Percentiles rank a stretch among this genome's conserved stretches.
Conservation (phyloP, 2,329 filamentous ascomycete species). For the Orbilia oligospora region DNA sequence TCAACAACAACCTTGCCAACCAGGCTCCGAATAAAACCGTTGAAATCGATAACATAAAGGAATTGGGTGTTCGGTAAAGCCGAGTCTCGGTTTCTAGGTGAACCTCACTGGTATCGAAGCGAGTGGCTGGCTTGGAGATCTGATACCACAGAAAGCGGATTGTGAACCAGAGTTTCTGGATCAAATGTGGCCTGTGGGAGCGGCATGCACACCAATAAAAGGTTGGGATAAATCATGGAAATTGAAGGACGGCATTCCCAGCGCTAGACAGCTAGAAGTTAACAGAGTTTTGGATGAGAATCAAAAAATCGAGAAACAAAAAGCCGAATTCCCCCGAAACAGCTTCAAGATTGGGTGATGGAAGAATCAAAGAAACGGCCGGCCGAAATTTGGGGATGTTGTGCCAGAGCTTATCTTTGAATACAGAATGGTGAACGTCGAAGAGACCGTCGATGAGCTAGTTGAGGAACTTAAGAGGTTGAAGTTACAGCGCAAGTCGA, state of each 20-base stretch:
- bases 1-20: background rate
- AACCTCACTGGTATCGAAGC: slow-evolving; percentile 23
- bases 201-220: background rate
- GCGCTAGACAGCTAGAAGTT: background rate
- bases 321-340: background rate
- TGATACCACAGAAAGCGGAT: slow-evolving; percentile 19
- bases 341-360: background rate
- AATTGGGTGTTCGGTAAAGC: slow-evolving; percentile 4
- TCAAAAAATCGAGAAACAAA: slow-evolving; percentile 1
- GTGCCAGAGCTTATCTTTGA: background rate
- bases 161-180: slow-evolving; percentile 23
- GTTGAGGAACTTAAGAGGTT: slow-evolving; percentile 2
- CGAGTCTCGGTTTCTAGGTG: slow-evolving; percentile 19
- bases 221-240: slow-evolving; percentile 1
- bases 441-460: background rate
- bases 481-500: slow-evolving; percentile 1
- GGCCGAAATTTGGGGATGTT: background rate
- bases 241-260: background rate
- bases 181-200: slow-evolving; percentile 4
- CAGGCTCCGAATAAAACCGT: background rate
- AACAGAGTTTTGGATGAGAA: background rate
- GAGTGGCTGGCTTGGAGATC: background rate
- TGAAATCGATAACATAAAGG: background rate
- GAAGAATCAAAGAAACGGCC: background rate
- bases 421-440: background rate